Base-by-base conservation (phyloP, 2,329 filamentous ascomycete genomes). In the Neofusicoccum sp. region DNA sequence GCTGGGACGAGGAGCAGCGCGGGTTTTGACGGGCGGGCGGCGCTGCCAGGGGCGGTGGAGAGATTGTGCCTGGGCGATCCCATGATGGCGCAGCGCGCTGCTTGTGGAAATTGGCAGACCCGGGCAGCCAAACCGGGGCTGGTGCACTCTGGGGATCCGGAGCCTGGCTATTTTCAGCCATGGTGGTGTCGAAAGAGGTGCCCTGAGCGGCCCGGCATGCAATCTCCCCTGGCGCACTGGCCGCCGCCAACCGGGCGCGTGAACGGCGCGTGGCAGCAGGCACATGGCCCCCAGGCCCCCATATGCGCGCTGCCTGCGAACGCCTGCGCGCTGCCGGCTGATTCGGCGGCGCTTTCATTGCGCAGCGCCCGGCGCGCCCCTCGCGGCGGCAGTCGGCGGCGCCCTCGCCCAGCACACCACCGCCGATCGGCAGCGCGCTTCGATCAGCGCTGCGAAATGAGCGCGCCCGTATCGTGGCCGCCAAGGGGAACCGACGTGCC, bases 61-160 rank as follows among this genome's bases (percentile, higher is more conserved):
- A 54, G 59, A 56, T 56, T 56, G 59, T 40, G 44, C 57, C 34
- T 40, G 34, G 57, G 57, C 57, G 57, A 59, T 59, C 57, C 14
- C 38, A 33, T n/a, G 20, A 58, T 47, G 54, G 54, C 54, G 41
- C 51, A 56, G 51, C 26, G 28, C 30, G 16, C 34, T 26, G 57
- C 43, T 33, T 43, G 45, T 44, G 57, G 57, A 49, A 60, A 60
- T 60, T 60, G 58, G 48, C 26, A 56, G 51, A 14, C 51, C 51
- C 38, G 38, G 7, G 7, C 24, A 33, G 51, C 48, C 48, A 33
- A 24, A 38, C 20, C 33, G 48, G 33, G 48, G 20, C 33, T 53
- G 48, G 48, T 24, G 48, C 16, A 8, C 16, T 60, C 36, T 60
- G 58, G 47, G 47, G 58, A 60, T 53, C 47, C 58, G 45, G 34